These are phyloP conservation scores for Pseudocercospora fijiensis DNA, from an alignment of 2,329 filamentous ascomycete genomes.

Conservation along the genomic window DNA sequence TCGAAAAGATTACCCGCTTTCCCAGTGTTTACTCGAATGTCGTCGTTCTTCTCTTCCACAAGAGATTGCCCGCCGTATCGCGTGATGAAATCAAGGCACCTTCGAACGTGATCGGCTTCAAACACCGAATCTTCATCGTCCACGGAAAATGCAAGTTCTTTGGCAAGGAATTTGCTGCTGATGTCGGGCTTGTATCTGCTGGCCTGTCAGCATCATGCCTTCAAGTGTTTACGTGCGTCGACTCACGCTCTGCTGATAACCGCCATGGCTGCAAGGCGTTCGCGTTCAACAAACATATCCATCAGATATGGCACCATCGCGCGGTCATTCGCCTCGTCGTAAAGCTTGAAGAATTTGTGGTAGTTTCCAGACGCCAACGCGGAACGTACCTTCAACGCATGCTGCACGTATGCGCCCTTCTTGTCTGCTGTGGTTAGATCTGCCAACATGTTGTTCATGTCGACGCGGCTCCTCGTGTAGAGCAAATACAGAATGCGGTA, in stretches of 20 bases:
- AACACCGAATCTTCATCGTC: slow-evolving; percentile 63
- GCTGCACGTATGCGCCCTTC: slow-evolving; percentile 76
- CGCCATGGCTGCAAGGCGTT: slow-evolving; percentile 85
- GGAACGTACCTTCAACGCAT: slow-evolving; percentile 87
- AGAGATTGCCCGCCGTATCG: slow-evolving; percentile 73
- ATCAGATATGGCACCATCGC: slow-evolving; percentile 93
- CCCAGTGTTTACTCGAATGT: slow-evolving; percentile 66
- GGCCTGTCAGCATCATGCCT: slow-evolving; percentile 46
- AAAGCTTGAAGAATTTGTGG: slow-evolving; percentile 96
- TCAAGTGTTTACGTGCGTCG: not conserved
- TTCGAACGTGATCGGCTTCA: slow-evolving; percentile 30
- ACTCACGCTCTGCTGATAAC: slow-evolving; percentile 94
- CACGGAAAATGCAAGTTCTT: slow-evolving; percentile 93
- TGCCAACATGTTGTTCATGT: slow-evolving; percentile 96
- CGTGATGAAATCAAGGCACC: slow-evolving; percentile 81
- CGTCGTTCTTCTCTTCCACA: slow-evolving; percentile 71
- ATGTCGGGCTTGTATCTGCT: slow-evolving; percentile 87
- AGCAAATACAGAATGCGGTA: slow-evolving; percentile 99
- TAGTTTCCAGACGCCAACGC: slow-evolving; percentile 92
- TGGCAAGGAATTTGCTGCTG: slow-evolving; percentile 85
- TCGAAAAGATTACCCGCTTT: slow-evolving; percentile 77
- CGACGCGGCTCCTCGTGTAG: slow-evolving; percentile 95
- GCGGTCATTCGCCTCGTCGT: slow-evolving; percentile 71
- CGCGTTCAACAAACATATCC: slow-evolving; percentile 97
- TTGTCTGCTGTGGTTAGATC: slow-evolving; percentile 99